Conservation (phyloP, 164 flowering plant species). For the Stephania yunnanensis region DNA sequence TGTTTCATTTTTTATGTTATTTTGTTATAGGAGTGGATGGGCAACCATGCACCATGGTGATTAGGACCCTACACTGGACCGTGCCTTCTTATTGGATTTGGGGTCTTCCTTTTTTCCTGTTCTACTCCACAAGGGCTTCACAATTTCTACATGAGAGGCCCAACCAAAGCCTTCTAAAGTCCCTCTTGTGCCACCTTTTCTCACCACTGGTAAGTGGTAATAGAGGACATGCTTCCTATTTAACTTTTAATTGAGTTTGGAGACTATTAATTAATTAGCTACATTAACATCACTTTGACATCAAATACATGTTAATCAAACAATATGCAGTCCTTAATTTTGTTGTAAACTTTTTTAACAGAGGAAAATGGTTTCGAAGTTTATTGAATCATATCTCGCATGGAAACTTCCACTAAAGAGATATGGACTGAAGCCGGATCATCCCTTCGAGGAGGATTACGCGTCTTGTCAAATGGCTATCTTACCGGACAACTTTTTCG, state of each 20-base stretch:
- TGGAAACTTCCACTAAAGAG: slow-evolving; percentile 31
- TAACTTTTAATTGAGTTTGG: too few relatives aligned
- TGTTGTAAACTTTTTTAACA: slow-evolving; percentile 13
- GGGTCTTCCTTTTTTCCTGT: slow-evolving; percentile 1
- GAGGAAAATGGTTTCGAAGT: slow-evolving; percentile 31
- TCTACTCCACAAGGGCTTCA: slow-evolving; percentile 1
- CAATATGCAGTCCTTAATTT: neutral
- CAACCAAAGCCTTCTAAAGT: neutral
- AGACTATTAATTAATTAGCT: neutral
- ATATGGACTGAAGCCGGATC: slow-evolving; percentile 31
- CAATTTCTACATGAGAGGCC: slow-evolving; percentile 3
- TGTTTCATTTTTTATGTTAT: neutral
- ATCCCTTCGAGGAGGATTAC: slow-evolving; percentile 26
- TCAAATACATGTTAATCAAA: neutral
- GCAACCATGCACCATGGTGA: slow-evolving; percentile 9
- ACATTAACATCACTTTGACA: neutral
- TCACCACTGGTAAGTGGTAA: slow-evolving; percentile 7
- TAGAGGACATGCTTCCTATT: too few relatives aligned
- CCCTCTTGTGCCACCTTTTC: neutral
- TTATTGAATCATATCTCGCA: slow-evolving; percentile 32
- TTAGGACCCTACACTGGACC: slow-evolving; percentile 2
- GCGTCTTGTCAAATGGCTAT: slow-evolving; percentile 21
- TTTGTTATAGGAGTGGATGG: slow-evolving; percentile 25
- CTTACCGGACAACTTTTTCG: slow-evolving; percentile 75
- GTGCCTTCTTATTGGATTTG: neutral